Conservation (phyloP, 2,329 filamentous ascomycete genomes). For the Metarhizium humberi region DNA sequence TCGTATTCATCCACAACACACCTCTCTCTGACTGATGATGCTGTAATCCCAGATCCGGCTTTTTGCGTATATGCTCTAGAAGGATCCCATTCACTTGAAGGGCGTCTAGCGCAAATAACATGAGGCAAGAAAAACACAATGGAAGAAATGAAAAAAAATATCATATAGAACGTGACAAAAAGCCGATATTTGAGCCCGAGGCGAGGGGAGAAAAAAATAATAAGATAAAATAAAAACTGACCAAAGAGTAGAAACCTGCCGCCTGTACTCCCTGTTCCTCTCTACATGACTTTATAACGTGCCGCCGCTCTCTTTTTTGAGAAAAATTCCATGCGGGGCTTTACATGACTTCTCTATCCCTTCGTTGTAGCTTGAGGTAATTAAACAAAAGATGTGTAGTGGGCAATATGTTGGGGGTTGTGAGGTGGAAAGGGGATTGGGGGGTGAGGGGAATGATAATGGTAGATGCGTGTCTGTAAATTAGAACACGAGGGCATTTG, state of each 20-base stretch:
- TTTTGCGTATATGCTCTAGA: slow-evolving; percentile 1
- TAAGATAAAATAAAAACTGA: slow-evolving; percentile 11
- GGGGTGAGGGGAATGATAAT: slow-evolving; percentile 4
- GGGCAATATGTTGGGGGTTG: not conserved
- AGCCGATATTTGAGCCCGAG: not conserved
- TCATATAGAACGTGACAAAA: not conserved
- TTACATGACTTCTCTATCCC: slow-evolving; percentile 34
- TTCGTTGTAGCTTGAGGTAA: slow-evolving; percentile 19
- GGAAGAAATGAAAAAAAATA: not conserved
- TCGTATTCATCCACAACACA: not conserved
- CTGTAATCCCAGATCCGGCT: not conserved
- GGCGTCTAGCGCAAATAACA: slow-evolving; percentile 16
- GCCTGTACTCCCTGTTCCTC: slow-evolving; percentile 29
- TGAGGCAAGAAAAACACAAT: slow-evolving; percentile 9
- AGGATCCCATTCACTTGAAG: slow-evolving; percentile 25
- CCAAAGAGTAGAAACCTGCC: slow-evolving; percentile 15
- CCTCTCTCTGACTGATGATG: slow-evolving; percentile 2
- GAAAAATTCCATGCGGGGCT: slow-evolving; percentile 20
- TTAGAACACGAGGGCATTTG: slow-evolving; percentile 8
- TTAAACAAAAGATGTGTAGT: slow-evolving; percentile 14
- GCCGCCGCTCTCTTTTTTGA: slow-evolving; percentile 20
- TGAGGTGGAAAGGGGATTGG: slow-evolving; percentile 1
- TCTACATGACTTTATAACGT: slow-evolving; percentile 32
- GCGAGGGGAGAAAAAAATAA: slow-evolving; percentile 9
- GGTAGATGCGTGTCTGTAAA: not conserved